phyloP scores from a whole-genome alignment of 2,329 filamentous ascomycete species.

The Sporothrix protearum region DNA sequence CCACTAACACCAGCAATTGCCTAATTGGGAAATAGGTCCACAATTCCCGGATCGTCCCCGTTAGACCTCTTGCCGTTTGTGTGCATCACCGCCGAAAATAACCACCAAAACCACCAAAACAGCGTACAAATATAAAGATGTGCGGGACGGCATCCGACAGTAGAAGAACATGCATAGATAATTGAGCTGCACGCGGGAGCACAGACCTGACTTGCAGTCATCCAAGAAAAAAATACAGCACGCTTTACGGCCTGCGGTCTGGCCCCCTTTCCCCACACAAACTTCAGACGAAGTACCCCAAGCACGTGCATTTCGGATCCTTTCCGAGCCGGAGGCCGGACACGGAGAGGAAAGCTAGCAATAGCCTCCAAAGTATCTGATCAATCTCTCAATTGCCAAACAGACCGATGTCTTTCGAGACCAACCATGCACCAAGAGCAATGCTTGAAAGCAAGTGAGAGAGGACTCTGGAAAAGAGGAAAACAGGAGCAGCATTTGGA shows the following conservation, averaged over 20 bases:
- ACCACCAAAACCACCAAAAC: background rate
- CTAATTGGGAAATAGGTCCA: slow-evolving; percentile 5
- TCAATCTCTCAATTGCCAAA: no score
- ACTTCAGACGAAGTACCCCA: background rate
- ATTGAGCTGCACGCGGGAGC: background rate
- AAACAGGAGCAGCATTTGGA: no score
- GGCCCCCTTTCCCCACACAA: background rate
- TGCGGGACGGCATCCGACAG: background rate
- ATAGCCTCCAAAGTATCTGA: no score
- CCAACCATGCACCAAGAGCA: no score
- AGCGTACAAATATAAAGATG: background rate
- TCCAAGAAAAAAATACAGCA: no score
- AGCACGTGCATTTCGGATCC: background rate
- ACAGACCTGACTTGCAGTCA: background rate
- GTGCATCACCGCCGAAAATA: background rate
- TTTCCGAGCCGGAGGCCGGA: background rate
- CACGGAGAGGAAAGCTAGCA: no score
- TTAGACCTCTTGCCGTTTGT: background rate
- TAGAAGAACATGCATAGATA: no score
- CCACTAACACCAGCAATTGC: slow-evolving; percentile 1
- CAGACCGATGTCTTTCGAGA: no score
- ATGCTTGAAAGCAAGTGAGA: no score
- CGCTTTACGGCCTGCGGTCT: background rate
- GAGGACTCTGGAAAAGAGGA: no score
- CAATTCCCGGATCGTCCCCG: slow-evolving; percentile 1